phyloP scores from a whole-genome alignment of 345 rosid species.

The Eucalyptus brandiana region DNA sequence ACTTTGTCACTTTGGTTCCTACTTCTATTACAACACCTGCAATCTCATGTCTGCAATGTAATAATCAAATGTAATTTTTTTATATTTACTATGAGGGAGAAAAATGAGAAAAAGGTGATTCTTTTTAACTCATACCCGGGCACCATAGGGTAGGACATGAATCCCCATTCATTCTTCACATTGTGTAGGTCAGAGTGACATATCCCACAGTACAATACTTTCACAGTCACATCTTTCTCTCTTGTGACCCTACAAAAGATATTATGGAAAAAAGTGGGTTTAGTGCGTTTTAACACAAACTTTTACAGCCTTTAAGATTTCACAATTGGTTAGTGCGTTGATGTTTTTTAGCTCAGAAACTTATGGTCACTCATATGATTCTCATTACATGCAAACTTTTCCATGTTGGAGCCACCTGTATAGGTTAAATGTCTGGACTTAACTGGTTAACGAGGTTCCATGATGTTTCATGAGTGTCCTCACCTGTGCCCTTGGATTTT shows the following conservation, averaged over 20 bases:
- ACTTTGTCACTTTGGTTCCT: slow-evolving; percentile 21
- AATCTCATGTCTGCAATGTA: slow-evolving; percentile 21
- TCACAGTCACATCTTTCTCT: slow-evolving; percentile 26
- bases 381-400: not conserved
- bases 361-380: not conserved
- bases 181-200: slow-evolving; percentile 37
- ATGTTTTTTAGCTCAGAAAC: not conserved
- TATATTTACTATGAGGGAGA: not conserved
- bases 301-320: not conserved
- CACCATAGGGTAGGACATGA: slow-evolving; percentile 25
- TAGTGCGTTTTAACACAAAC: not conserved
- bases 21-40: slow-evolving; percentile 18
- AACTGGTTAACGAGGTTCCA: not conserved
- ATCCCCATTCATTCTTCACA: slow-evolving; percentile 37
- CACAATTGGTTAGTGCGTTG: not conserved
- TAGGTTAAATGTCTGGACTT: not conserved
- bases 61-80: not conserved
- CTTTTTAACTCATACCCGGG: slow-evolving; percentile 27
- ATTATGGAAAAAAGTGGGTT: not conserved
- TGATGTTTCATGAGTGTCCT: not conserved
- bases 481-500: not conserved
- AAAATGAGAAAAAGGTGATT: not conserved
- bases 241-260: slow-evolving; percentile 9
- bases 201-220: slow-evolving; percentile 39
- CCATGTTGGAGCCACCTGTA: not conserved